Base-by-base conservation (phyloP, 2,329 filamentous ascomycete species). In the Colletotrichum spaethianum region DNA sequence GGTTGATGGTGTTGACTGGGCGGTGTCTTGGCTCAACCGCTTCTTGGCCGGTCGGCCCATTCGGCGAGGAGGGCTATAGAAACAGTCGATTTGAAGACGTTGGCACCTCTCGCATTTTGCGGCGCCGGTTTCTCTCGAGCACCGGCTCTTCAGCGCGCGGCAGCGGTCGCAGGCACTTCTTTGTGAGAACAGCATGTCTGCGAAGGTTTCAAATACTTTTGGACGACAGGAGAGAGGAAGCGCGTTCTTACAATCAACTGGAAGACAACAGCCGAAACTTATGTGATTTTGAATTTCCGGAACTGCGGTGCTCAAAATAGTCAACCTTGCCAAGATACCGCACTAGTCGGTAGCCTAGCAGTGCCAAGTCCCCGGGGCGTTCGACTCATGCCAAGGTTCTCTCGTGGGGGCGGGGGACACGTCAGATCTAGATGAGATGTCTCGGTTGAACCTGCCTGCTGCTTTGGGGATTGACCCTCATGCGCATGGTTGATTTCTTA, bases 101-200 rank as follows among this genome's bases (percentile, higher is more conserved):
- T 72, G 70, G 28, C 70, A 72, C 42, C 70, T 72, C 23, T 72
- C 70, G 59, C 70, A 72, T 38, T 72, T 72, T 9, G 66, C 53
- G 14, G 65, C 46, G 31, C 70, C 70, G 38, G 60, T 23, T 23
- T 64, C 70, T 55, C 70, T 53, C 5, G 70, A 72, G 46, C 70
- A 72, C 4, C 70, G 59, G 66, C 70, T 72, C 53, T 72, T 72
- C 9, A 72, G 66, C 28, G 70, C 70, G n/a, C 70, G 70, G 60
- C 70, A 72, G 55, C 70, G 70, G 38, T 72, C 70, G 59, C 70
- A 72, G n/a, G 70, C 70, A 50, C 70, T 72, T 70, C 70, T 64
- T 50, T 72, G 70, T 33, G 70, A 72, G 70, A 72, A 72, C 31
- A 72, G 9, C 70, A 72, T 72, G 70, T 42, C 64, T 23, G 52